phyloP scores from a whole-genome alignment of 1,139 yeast genomes.

The Candida freyschussii region DNA sequence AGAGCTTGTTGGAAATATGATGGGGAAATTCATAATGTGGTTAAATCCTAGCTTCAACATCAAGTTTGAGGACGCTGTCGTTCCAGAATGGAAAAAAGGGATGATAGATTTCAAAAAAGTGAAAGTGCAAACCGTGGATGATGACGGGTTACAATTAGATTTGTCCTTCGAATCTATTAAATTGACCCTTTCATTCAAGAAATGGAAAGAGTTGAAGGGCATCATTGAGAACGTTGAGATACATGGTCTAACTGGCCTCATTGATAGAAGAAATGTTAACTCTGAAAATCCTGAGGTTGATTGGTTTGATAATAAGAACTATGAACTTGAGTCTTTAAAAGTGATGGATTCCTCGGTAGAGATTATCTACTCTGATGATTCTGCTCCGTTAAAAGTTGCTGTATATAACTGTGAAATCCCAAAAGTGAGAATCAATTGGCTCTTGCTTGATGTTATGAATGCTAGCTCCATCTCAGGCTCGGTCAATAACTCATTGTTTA shows the following conservation, averaged over 20 bases:
- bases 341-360: conserved; percentile 53
- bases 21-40: conserved; percentile 30
- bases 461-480: conserved; percentile 71
- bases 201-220: conserved; percentile 69
- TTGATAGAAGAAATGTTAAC: conserved; percentile 38
- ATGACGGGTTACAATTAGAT: conserved; percentile 26
- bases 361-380: conserved; percentile 32
- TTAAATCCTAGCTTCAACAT: conserved; percentile 35
- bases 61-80: conserved; percentile 42
- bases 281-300: conserved; percentile 38
- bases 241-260: conserved; percentile 54
- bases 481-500: conserved; percentile 66
- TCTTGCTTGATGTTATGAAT: conserved; percentile 61
- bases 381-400: conserved; percentile 44
- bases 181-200: conserved; percentile 55
- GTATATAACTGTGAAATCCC: conserved; percentile 65
- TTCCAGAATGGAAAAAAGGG: conserved; percentile 49
- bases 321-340: conserved; percentile 47
- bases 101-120: conserved; percentile 56
- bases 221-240: conserved; percentile 58
- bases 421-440: conserved; percentile 50
- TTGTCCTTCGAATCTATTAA: conserved; percentile 51
- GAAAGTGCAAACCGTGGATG: conserved; percentile 32
- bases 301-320: conserved; percentile 34
- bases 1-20: conserved; percentile 32